Percentiles rank a stretch among this genome's conserved stretches.
These are phyloP conservation scores for Vitis amurensis DNA, from an alignment of 164 flowering plant genomes.

Conservation along the genomic window DNA sequence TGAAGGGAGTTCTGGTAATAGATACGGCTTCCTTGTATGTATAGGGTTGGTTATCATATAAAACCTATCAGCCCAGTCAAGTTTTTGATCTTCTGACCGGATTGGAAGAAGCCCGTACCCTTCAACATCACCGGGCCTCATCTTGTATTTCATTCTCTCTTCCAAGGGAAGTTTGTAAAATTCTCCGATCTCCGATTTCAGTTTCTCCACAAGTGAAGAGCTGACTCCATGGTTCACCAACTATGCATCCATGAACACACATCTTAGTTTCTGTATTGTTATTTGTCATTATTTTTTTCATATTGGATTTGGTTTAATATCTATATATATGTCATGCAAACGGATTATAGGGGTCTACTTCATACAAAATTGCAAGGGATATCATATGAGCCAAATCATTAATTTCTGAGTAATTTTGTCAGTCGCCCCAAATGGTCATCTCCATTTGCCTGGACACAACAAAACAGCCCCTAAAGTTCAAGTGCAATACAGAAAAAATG, in stretches of 20 bases:
- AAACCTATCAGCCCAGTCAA: conserved; percentile 22
- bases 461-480: too few species aligned
- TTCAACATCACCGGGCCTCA: conserved; percentile 31
- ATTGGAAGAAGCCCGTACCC: conserved; percentile 39
- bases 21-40: conserved; percentile 19
- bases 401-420: too few species aligned
- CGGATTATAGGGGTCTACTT: too few species aligned
- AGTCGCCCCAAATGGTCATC: too few species aligned
- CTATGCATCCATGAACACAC: conserved; percentile 12
- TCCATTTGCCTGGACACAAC: too few species aligned
- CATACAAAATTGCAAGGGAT: too few species aligned
- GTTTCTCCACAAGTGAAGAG: conserved; percentile 22
- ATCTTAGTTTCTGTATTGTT: neutral
- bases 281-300: neutral
- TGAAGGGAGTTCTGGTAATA: conserved; percentile 35
- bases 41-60: conserved; percentile 22
- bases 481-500: too few species aligned
- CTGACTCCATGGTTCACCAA: conserved; percentile 45
- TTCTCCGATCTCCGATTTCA: conserved; percentile 32
- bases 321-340: too few species aligned
- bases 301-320: too few species aligned
- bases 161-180: conserved; percentile 39
- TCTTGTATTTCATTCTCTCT: conserved; percentile 33
- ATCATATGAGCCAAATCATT: too few species aligned
- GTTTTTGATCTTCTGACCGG: conserved; percentile 14